A percentile compares a stretch with the other conserved stretches of the same genome.
Conservation (phyloP, 2,329 filamentous ascomycete genomes). For the Phoma sp. region DNA sequence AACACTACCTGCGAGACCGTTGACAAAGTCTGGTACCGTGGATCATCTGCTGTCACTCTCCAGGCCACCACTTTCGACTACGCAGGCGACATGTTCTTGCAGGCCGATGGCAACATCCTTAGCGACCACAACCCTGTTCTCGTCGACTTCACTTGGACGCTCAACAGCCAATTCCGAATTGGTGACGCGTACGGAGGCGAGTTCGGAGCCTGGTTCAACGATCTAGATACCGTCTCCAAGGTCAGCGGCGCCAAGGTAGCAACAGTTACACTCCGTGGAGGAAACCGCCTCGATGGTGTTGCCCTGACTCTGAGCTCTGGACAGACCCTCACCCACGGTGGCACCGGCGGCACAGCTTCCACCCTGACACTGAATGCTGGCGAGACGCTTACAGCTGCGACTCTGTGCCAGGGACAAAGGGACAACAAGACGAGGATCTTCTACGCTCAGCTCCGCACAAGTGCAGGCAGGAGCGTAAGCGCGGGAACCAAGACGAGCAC, state of each 20-base stretch:
- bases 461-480: conserved; percentile 54
- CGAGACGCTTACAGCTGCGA: conserved; percentile 60
- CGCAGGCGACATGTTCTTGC: conserved; percentile 63
- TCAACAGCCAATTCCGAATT: conserved; percentile 15
- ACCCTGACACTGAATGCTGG: conserved; percentile 55
- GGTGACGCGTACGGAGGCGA: conserved; percentile 58
- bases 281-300: conserved; percentile 60
- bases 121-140: conserved; percentile 71
- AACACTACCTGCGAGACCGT: conserved; percentile 67
- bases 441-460: conserved; percentile 62
- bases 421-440: conserved; percentile 59
- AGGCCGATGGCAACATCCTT: conserved; percentile 63
- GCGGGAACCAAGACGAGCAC: conserved; percentile 57
- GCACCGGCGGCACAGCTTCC: conserved; percentile 56
- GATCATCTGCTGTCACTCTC: conserved; percentile 57
- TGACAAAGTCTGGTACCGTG: conserved; percentile 71
- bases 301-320: conserved; percentile 59
- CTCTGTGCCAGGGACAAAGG: conserved; percentile 61
- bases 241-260: conserved; percentile 45
- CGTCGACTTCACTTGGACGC: conserved; percentile 57
- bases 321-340: conserved; percentile 60
- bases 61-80: conserved; percentile 63
- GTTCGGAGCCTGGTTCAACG: conserved; percentile 64
- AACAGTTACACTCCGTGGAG: conserved; percentile 57
- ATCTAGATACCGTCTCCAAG: conserved; percentile 53